Conservation (phyloP, 768 basidiomycete genomes). For the Exidia glandulosa region DNA sequence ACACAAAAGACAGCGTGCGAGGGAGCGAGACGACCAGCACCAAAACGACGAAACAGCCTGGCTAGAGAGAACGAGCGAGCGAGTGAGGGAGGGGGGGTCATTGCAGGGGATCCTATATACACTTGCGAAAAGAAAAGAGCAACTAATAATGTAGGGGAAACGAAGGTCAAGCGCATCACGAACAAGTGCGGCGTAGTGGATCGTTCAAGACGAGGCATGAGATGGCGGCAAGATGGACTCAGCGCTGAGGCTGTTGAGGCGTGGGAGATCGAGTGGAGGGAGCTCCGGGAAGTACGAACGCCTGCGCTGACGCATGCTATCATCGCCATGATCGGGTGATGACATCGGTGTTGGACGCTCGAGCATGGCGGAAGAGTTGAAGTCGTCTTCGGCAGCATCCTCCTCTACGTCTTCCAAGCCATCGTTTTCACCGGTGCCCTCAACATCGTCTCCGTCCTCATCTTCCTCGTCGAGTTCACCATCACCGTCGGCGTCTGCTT, state of each 20-base stretch:
- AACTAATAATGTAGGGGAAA: background rate
- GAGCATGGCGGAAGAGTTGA: background rate
- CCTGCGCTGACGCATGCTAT: background rate
- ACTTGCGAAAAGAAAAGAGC: background rate
- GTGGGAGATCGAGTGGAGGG: background rate
- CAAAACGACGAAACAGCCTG: background rate
- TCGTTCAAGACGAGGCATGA: background rate
- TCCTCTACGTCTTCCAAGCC: background rate
- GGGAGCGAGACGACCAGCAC: background rate
- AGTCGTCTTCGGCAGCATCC: background rate
- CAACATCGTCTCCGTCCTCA: no score
- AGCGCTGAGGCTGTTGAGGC: background rate
- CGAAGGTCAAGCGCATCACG: background rate
- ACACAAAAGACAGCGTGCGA: no score
- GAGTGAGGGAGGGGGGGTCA: background rate
- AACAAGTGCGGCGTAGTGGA: background rate
- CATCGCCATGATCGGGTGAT: background rate
- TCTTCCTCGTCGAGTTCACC: constrained; percentile 23
- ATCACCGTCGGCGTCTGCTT: constrained; percentile 30
- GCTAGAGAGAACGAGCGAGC: background rate
- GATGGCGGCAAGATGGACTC: background rate
- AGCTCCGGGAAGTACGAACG: background rate
- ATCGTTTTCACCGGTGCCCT: background rate
- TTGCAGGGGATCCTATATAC: background rate
- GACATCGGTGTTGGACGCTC: background rate